Percentiles rank a stretch among this genome's conserved stretches.
These are phyloP conservation scores for Scutellaria minor DNA, from an alignment of 257 asterid genomes.

Conservation along the genomic window DNA sequence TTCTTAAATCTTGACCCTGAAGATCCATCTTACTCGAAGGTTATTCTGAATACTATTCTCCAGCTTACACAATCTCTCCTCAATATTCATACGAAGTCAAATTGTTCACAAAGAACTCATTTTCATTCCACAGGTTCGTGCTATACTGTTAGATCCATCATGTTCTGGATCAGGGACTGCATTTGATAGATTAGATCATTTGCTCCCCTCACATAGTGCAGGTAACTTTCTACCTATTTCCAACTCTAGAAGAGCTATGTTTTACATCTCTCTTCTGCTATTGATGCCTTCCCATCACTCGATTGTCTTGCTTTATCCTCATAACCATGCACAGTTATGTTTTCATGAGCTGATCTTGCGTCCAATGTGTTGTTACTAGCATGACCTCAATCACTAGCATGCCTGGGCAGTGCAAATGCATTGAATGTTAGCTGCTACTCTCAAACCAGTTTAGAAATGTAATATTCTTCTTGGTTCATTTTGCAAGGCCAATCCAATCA, in stretches of 20 bases:
- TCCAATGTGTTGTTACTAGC: no score
- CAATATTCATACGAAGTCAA: conserved; percentile 8
- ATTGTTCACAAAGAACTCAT: not conserved
- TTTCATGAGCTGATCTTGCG: not conserved
- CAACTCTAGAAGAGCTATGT: not conserved
- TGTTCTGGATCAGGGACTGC: conserved; percentile 98
- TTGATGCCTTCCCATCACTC: not conserved
- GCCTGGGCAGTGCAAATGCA: not conserved
- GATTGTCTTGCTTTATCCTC: no score
- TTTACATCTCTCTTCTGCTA: not conserved
- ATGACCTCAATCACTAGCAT: not conserved
- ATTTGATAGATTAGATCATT: conserved; percentile 83
- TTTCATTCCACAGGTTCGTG: conserved; percentile 60
- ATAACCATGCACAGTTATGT: no score
- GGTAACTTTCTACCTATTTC: conserved; percentile 43
- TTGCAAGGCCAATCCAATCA: conserved; percentile 39
- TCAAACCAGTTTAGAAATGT: no score
- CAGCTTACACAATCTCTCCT: not conserved
- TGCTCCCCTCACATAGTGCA: conserved; percentile 80
- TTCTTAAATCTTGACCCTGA: conserved; percentile 75
- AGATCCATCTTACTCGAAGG: conserved; percentile 74
- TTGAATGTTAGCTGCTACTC: not conserved
- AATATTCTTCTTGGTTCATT: conserved; percentile 2
- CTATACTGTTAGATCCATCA: conserved; percentile 91
- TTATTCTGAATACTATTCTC: conserved; percentile 25